Conservation (phyloP, 768 basidiomycete genomes). For the Lanmaoa rubissima region DNA sequence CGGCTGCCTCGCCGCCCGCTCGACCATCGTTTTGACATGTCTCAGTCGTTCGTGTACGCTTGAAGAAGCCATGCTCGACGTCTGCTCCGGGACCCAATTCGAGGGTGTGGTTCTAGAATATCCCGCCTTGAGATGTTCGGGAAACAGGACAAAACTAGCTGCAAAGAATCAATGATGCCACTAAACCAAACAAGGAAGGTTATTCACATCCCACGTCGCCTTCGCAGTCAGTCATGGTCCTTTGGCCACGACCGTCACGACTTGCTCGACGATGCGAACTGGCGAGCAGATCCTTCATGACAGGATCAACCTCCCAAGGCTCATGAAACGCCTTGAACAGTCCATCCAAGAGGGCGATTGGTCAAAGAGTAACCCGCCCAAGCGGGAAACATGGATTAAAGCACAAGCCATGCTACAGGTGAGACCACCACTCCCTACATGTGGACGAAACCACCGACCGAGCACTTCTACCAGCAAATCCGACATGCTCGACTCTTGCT, state of each 20-base stretch:
- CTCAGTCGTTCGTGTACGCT: constrained; percentile 17
- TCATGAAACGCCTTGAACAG: constrained; percentile 61
- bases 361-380: constrained; percentile 27
- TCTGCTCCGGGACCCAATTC: neutral
- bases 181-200: constrained; percentile 18
- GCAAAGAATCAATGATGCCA: constrained; percentile 19
- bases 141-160: neutral
- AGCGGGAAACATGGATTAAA: constrained; percentile 49
- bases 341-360: constrained; percentile 39
- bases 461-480: constrained; percentile 36
- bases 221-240: too few relatives aligned
- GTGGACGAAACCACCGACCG: neutral
- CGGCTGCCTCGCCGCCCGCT: constrained; percentile 41
- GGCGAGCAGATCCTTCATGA: constrained; percentile 47
- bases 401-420: constrained; percentile 59
- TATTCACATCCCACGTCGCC: constrained; percentile 16
- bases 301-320: constrained; percentile 62
- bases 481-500: constrained; percentile 57
- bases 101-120: neutral
- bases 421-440: constrained; percentile 3
- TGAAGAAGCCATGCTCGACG: constrained; percentile 22
- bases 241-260: neutral
- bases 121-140: neutral
- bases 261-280: constrained; percentile 26
- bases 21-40: constrained; percentile 37